Base-by-base conservation (phyloP, 768 basidiomycete genomes). In the Coprinopsis cinerea region DNA sequence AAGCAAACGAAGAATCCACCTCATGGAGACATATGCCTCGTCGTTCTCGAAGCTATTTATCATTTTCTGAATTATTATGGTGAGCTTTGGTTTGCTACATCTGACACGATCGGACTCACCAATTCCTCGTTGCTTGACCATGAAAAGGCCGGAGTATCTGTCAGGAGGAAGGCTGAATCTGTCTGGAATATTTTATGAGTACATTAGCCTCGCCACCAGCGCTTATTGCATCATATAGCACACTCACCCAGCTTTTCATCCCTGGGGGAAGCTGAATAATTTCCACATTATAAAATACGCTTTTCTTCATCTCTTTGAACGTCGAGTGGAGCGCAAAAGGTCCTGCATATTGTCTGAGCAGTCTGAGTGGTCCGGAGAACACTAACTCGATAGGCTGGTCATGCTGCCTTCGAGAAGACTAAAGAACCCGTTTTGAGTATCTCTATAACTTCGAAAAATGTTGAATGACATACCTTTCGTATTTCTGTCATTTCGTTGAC, bases 21-120 rank as follows among this genome's bases (percentile, higher is more conserved):
- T 27, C 1, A 60, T 62, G 0, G 58, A 61, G 2, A 70, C 64
- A 39, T 64, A 57, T 7, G 53, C 55, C 4, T 49, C 32, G 42
- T 71, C 67, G 26, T 69, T 67, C 4, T 35, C 37, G 49, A 68
- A 68, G 14, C 28, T 27, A 43, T 68, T 61, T 1, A 57, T 52
- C 53, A 59, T 61, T 9, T 24, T 41, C 59, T 61, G 39, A n/a
- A n/a, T n/a, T n/a, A n/a, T n/a, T n/a, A n/a, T n/a, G n/a, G n/a
- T n/a, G 22, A 3, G 15, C 4, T 20, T 47, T 18, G 32, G 4
- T 18, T 20, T 3, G 36, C 28, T 20, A 35, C 4, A 5, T 14
- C 4, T 14, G 5, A 22, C 9, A 20, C 13, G 32, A 35, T 35
- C 2, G 18, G 23, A 47, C 46, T 17, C 26, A 45, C 44, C 20